Conservation (phyloP, 352 stramenopile species). For the Pythium utonaiense region DNA sequence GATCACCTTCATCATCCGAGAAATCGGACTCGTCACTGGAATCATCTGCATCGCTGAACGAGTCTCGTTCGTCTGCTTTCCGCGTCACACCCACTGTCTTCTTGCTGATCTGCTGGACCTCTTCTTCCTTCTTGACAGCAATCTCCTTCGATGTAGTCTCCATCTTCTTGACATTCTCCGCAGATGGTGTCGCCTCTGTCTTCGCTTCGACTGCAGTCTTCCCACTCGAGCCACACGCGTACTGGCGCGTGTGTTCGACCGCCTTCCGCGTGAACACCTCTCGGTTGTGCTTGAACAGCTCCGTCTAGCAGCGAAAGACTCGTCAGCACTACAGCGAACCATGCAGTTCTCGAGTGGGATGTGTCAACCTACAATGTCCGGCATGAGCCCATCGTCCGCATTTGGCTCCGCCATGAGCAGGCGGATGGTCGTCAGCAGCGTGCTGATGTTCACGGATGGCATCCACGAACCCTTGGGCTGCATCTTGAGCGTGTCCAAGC, state of each 20-base stretch:
- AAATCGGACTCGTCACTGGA: slow-evolving; percentile 42
- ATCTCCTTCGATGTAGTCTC: not conserved
- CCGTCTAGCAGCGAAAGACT: slow-evolving; percentile 34
- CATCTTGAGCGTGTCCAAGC: slow-evolving; percentile 91
- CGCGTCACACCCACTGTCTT: not conserved
- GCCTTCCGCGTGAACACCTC: slow-evolving; percentile 69
- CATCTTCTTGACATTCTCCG: not conserved
- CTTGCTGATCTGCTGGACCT: not conserved
- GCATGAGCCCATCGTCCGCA: slow-evolving; percentile 88
- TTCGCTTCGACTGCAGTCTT: not conserved
- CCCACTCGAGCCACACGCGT: slow-evolving; percentile 27
- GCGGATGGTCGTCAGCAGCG: slow-evolving; percentile 86
- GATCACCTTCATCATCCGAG: slow-evolving; percentile 20
- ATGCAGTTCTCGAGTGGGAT: no score
- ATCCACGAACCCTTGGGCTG: slow-evolving; percentile 89
- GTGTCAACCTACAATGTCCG: slow-evolving; percentile 82
- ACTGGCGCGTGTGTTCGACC: slow-evolving; percentile 49
- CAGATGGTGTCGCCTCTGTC: not conserved
- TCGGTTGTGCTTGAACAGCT: slow-evolving; percentile 76
- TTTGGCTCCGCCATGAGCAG: slow-evolving; percentile 90
- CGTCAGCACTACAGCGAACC: not conserved
- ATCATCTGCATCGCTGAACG: slow-evolving; percentile 22
- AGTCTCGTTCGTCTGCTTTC: slow-evolving; percentile 10
- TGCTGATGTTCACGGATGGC: slow-evolving; percentile 90
- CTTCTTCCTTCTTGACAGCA: not conserved